phyloP scores from a whole-genome alignment of 148 eudicot genomes.

The Mesembryanthemum crystallinum region DNA sequence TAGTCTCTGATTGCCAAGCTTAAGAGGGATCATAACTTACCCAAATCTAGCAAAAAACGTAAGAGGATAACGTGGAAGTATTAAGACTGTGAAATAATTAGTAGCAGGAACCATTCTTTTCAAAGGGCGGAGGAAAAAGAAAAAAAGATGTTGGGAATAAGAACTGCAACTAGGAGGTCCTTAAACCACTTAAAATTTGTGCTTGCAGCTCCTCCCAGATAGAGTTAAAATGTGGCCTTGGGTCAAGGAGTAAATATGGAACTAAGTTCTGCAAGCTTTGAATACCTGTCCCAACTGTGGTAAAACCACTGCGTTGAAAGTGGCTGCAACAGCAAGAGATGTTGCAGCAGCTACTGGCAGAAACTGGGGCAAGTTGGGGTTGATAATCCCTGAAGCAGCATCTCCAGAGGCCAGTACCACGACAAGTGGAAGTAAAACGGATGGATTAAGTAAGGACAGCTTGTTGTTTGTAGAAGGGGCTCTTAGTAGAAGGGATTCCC shows the following conservation, averaged over 20 bases:
- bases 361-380: constrained; percentile 89
- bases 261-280: not conserved
- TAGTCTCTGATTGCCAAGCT: not conserved
- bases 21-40: not conserved
- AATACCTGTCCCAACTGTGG: constrained; percentile 73
- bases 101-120: too few relatives aligned
- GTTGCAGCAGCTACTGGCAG: constrained; percentile 66
- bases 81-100: too few relatives aligned
- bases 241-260: not conserved
- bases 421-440: constrained; percentile 63
- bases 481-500: constrained; percentile 76
- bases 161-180: too few relatives aligned
- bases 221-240: not conserved
- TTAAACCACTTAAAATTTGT: too few relatives aligned
- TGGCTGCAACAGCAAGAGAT: constrained; percentile 71
- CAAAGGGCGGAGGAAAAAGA: too few relatives aligned
- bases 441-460: constrained; percentile 54
- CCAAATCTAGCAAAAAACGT: not conserved
- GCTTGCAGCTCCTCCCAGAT: too few relatives aligned
- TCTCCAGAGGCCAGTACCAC: constrained; percentile 80
- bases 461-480: constrained; percentile 60
- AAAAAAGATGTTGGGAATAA: too few relatives aligned
- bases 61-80: not conserved
- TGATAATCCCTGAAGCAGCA: constrained; percentile 82
- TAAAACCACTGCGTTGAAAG: constrained; percentile 58